These are phyloP conservation scores for Cryptosporidium xiaoi DNA, from an alignment of 169 alveolate species.

Conservation along the genomic window DNA sequence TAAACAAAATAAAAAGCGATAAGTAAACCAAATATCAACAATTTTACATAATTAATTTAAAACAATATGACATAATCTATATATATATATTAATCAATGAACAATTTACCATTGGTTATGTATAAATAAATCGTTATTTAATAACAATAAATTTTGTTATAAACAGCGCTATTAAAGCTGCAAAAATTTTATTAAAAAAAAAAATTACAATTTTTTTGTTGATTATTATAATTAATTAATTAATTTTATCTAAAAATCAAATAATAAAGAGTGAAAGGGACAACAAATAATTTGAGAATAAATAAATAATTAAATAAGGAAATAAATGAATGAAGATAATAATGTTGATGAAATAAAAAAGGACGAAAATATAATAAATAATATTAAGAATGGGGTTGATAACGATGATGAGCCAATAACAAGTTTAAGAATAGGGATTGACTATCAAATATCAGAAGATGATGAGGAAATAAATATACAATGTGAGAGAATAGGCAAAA, in stretches of 20 bases:
- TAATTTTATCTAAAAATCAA: background rate
- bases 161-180: too few species aligned
- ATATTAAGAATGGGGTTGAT: background rate
- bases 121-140: too few species aligned
- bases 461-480: slow-evolving; percentile 76
- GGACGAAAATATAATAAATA: background rate
- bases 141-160: too few species aligned
- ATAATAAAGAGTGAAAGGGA: background rate
- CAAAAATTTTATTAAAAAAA: too few species aligned
- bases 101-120: too few species aligned
- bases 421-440: slow-evolving; percentile 75
- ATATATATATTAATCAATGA: too few species aligned
- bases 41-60: too few species aligned
- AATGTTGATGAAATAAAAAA: background rate
- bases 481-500: slow-evolving; percentile 76
- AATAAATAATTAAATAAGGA: background rate
- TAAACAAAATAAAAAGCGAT: too few species aligned
- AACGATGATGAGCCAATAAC: background rate
- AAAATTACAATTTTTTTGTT: slow-evolving; percentile 1
- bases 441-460: slow-evolving; percentile 67
- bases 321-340: background rate
- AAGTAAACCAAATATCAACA: too few species aligned
- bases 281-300: too few species aligned
- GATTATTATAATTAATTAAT: background rate
- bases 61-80: too few species aligned